phyloP scores from a whole-genome alignment of 1,284 basidiomycete species.

The Cutaneotrichosporon spelunceum region DNA sequence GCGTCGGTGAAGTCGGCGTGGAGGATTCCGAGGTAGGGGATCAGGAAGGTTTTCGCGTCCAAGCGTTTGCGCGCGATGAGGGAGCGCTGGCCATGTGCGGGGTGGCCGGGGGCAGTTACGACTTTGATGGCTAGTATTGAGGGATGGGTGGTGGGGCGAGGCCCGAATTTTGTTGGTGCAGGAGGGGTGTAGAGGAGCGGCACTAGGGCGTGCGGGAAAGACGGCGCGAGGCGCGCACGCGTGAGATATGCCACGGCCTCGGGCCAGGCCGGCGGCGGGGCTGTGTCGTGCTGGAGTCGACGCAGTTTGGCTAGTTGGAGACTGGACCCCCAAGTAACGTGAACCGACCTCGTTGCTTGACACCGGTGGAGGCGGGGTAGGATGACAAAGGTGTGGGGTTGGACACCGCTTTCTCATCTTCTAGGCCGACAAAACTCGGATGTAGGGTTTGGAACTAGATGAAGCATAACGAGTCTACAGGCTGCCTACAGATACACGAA shows the following conservation, averaged over 20 bases:
- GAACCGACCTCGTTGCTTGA: too few relatives aligned
- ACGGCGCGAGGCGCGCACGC: slow-evolving; percentile 39
- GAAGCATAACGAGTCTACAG: too few relatives aligned
- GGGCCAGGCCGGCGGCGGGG: slow-evolving; percentile 48
- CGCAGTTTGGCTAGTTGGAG: background rate
- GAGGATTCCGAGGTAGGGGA: slow-evolving; percentile 80
- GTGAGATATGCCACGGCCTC: slow-evolving; percentile 39
- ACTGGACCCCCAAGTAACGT: too few relatives aligned
- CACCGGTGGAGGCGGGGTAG: too few relatives aligned
- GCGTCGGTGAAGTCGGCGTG: slow-evolving; percentile 53
- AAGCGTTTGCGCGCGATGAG: slow-evolving; percentile 75
- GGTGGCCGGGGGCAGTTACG: slow-evolving; percentile 56
- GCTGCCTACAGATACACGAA: background rate
- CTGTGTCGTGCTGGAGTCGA: slow-evolving; percentile 26
- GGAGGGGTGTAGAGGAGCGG: slow-evolving; percentile 25
- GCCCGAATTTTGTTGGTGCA: background rate
- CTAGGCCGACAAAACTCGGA: too few relatives aligned
- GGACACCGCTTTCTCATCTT: too few relatives aligned
- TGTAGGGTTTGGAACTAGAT: too few relatives aligned
- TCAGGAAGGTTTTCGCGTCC: slow-evolving; percentile 61
- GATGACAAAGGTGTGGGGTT: too few relatives aligned
- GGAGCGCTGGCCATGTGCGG: slow-evolving; percentile 75
- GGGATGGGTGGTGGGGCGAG: background rate
- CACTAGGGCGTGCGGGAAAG: slow-evolving; percentile 37
- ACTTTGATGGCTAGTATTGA: slow-evolving; percentile 37